phyloP scores from a whole-genome alignment of 805 yeast species.

The Ogataea philodendri region DNA sequence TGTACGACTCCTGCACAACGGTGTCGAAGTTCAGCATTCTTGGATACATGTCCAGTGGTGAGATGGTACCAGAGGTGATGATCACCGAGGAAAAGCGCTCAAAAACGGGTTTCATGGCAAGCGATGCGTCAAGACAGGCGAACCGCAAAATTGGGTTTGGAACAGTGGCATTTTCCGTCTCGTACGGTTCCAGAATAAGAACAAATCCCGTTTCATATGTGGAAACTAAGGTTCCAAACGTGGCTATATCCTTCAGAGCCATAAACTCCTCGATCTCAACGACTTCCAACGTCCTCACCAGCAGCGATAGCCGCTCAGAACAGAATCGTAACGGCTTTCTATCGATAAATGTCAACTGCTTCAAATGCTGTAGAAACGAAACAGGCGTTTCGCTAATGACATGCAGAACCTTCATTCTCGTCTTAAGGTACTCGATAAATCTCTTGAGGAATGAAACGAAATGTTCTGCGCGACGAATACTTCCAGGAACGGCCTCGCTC shows the following conservation, averaged over 20 bases:
- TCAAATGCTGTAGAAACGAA: conserved; percentile 87
- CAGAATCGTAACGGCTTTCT: conserved; percentile 88
- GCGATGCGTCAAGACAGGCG: conserved; percentile 95
- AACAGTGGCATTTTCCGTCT: conserved; percentile 87
- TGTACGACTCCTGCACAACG: conserved; percentile 88
- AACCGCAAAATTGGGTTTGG: conserved; percentile 94
- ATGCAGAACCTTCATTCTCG: conserved; percentile 96
- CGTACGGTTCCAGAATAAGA: conserved; percentile 91
- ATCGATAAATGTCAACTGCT: conserved; percentile 90
- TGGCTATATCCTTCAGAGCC: conserved; percentile 92
- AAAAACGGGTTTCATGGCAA: conserved; percentile 95
- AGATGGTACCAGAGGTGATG: conserved; percentile 96
- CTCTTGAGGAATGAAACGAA: conserved; percentile 90
- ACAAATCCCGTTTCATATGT: conserved; percentile 94
- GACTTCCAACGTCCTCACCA: conserved; percentile 87
- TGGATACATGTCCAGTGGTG: conserved; percentile 98
- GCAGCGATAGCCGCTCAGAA: conserved; percentile 82
- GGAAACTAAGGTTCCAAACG: conserved; percentile 93
- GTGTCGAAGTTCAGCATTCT: conserved; percentile 93
- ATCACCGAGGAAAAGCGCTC: conserved; percentile 89
- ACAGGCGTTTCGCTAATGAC: conserved; percentile 97
- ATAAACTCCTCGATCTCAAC: conserved; percentile 86
- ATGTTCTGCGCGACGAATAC: conserved; percentile 95
- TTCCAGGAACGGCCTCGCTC: conserved; percentile 95
- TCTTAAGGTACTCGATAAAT: conserved; percentile 89